These are phyloP conservation scores for Saccharomyces hybrid DNA, from an alignment of 1,139 yeast species.

Conservation along the genomic window DNA sequence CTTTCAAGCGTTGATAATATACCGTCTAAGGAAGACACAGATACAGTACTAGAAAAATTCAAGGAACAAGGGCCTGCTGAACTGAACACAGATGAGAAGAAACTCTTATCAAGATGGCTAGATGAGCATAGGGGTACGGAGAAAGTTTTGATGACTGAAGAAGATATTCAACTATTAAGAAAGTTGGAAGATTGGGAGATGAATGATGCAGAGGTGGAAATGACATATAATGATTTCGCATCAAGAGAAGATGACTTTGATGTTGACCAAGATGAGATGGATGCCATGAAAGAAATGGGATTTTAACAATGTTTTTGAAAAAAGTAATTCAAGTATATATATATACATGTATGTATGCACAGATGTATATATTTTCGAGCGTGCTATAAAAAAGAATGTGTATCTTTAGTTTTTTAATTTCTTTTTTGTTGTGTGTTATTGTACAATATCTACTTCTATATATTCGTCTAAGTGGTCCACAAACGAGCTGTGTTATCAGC, in stretches of 20 bases:
- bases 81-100: neutral
- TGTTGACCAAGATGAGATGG: slow-evolving; percentile 25
- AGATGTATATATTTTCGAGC: neutral
- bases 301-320: slow-evolving; percentile 4
- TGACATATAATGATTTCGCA: neutral
- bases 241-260: neutral
- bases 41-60: neutral
- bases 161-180: slow-evolving; percentile 4
- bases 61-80: slow-evolving; percentile 1
- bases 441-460: slow-evolving; percentile 6
- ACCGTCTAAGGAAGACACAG: slow-evolving; percentile 1
- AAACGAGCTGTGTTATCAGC: slow-evolving; percentile 94
- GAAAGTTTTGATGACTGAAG: slow-evolving; percentile 5
- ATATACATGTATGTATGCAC: neutral
- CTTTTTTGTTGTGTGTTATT: slow-evolving; percentile 1
- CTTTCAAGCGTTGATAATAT: neutral
- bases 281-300: slow-evolving; percentile 23
- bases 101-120: slow-evolving; percentile 2
- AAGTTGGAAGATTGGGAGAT: slow-evolving; percentile 7
- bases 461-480: slow-evolving; percentile 65
- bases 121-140: slow-evolving; percentile 3
- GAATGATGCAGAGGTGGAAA: neutral
- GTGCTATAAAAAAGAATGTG: neutral
- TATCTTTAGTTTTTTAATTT: neutral
- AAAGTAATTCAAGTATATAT: neutral